phyloP scores from a whole-genome alignment of 192 early-diverging fungal species.

The Endogone sp. region DNA sequence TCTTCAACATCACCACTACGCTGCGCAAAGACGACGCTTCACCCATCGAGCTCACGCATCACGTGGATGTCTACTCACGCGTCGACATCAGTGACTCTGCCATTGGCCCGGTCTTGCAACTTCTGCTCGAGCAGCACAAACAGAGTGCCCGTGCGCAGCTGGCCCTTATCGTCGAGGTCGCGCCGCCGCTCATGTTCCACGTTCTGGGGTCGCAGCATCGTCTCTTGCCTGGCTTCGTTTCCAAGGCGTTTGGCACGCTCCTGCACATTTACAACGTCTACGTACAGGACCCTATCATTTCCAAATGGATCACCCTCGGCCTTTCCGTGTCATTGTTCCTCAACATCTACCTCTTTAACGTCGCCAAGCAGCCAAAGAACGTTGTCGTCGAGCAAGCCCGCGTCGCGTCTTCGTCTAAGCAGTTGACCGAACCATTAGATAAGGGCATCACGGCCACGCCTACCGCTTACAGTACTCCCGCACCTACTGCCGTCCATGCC shows the following conservation, averaged over 20 bases:
- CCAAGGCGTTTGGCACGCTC: slow-evolving; percentile 17
- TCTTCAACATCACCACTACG: slow-evolving; percentile 58
- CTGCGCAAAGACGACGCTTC: slow-evolving; percentile 21
- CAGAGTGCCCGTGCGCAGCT: slow-evolving; percentile 24
- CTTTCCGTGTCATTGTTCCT: slow-evolving; percentile 46
- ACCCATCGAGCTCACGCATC: not conserved
- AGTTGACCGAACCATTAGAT: not conserved
- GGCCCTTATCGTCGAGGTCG: slow-evolving; percentile 48
- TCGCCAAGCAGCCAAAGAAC: slow-evolving; percentile 49
- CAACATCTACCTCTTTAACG: slow-evolving; percentile 57
- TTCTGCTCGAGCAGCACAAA: slow-evolving; percentile 38
- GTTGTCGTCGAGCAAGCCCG: slow-evolving; percentile 13
- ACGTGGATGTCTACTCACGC: slow-evolving; percentile 8
- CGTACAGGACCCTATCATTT: slow-evolving; percentile 53
- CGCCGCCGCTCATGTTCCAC: slow-evolving; percentile 47
- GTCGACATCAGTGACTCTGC: slow-evolving; percentile 38
- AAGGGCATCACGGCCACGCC: not conserved
- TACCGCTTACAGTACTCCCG: not conserved
- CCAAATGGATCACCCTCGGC: slow-evolving; percentile 47
- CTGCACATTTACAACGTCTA: slow-evolving; percentile 45
- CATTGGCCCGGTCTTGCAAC: slow-evolving; percentile 37
- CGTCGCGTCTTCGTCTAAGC: not conserved
- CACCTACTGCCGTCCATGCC: slow-evolving; percentile 24
- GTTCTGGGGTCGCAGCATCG: slow-evolving; percentile 8
- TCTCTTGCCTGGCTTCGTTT: slow-evolving; percentile 30